Evolutionary conservation across 2,329 filamentous ascomycete species (phyloP).

Genomic region (Beauveria sp.): DNA sequence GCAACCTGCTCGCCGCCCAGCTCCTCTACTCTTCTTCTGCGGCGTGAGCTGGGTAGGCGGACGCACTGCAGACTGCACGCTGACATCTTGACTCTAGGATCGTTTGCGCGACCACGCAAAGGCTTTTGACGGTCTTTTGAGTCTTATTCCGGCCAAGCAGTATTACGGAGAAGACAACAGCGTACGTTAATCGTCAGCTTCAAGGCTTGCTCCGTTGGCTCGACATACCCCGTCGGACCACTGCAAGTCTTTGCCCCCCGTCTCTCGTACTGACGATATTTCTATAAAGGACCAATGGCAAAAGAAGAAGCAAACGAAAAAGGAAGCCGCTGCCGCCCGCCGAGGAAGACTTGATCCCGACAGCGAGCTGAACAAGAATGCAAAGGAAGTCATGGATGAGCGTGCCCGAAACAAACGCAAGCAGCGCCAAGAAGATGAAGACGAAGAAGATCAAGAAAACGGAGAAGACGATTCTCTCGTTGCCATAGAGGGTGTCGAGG

Average conservation of each 20-base stretch:
- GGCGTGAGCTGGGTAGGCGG: background rate
- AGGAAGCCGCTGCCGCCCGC: constrained; percentile 74
- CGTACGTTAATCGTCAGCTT: constrained; percentile 46
- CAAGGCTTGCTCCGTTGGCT: background rate
- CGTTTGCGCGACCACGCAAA: constrained; percentile 54
- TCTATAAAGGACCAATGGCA: constrained; percentile 75
- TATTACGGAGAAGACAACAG: constrained; percentile 83
- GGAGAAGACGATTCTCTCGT: constrained; percentile 36
- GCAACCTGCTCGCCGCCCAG: background rate
- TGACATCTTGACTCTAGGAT: constrained; percentile 31
- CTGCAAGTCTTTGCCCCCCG: constrained; percentile 1
- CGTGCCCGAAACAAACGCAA: constrained; percentile 71
- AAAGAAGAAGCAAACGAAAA: constrained; percentile 91
- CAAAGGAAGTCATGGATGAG: constrained; percentile 89
- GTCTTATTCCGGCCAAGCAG: constrained; percentile 80
- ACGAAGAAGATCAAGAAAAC: constrained; percentile 31
- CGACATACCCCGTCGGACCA: constrained; percentile 4
- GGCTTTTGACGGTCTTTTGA: constrained; percentile 80
- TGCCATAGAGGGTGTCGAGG: constrained; percentile 45
- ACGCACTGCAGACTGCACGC: background rate
- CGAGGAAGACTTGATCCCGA: constrained; percentile 87
- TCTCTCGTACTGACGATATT: background rate
- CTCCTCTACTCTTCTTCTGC: background rate
- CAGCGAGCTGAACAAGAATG: constrained; percentile 69
- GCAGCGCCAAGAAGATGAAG: constrained; percentile 43